These are phyloP conservation scores for Tulasnella calospora DNA, from an alignment of 768 basidiomycete genomes.

Conservation along the genomic window DNA sequence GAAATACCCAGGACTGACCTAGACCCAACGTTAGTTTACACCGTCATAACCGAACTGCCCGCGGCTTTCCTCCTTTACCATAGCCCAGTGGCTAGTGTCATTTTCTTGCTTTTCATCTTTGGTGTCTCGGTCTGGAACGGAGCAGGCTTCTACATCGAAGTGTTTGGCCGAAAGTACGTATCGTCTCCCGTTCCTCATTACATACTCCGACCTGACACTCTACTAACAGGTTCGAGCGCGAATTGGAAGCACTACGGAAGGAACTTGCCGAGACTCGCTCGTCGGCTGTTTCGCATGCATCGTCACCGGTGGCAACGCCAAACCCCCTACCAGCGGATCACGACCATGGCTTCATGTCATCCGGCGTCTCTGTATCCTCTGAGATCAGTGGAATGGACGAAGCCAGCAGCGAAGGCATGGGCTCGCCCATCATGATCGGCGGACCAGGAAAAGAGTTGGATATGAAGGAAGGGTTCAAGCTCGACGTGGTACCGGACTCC, in stretches of 20 bases:
- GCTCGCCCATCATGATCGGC: conserved; percentile 14
- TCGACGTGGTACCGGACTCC: neutral
- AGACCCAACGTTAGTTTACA: conserved; percentile 55
- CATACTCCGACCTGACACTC: conserved; percentile 28
- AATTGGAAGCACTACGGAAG: conserved; percentile 83
- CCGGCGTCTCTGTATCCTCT: conserved; percentile 17
- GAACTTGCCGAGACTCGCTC: conserved; percentile 62
- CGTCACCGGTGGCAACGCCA: neutral
- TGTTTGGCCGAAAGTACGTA: conserved; percentile 85
- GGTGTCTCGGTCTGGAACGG: conserved; percentile 93
- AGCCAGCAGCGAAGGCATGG: conserved; percentile 13
- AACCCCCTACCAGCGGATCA: neutral
- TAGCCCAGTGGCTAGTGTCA: conserved; percentile 67
- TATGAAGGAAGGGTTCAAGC: conserved; percentile 23
- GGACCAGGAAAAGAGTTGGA: conserved; percentile 3
- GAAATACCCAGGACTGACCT: neutral
- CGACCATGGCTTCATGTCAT: conserved; percentile 17
- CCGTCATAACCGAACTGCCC: conserved; percentile 78
- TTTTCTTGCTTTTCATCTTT: conserved; percentile 76
- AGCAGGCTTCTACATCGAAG: conserved; percentile 91
- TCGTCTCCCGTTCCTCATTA: conserved; percentile 4
- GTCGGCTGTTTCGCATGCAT: neutral
- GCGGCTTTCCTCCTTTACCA: conserved; percentile 80
- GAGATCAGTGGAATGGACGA: conserved; percentile 15
- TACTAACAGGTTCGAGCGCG: conserved; percentile 73